A percentile compares a stretch with the other conserved stretches of the same genome.
Evolutionary conservation across 2,329 filamentous ascomycete genomes (phyloP).

Genomic region (Penicillium vulpinum): DNA sequence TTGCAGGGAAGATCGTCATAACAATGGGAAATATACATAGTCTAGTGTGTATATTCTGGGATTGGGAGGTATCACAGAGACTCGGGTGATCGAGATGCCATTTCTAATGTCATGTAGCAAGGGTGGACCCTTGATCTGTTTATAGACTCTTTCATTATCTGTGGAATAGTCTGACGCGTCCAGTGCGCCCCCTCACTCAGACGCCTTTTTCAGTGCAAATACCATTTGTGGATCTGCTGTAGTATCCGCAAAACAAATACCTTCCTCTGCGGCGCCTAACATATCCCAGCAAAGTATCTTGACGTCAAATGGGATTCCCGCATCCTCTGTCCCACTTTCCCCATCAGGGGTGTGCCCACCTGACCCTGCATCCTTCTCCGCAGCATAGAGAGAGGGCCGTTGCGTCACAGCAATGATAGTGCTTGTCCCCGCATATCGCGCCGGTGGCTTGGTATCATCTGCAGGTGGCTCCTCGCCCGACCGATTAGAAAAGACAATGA

Average conservation of each 20-base stretch:
- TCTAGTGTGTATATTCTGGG: background rate
- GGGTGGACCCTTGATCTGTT: background rate
- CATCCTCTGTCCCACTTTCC: slow-evolving; percentile 17
- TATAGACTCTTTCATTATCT: background rate
- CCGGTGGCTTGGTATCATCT: slow-evolving; percentile 38
- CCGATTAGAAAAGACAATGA: slow-evolving; percentile 51
- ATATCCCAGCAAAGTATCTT: slow-evolving; percentile 50
- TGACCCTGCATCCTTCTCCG: slow-evolving; percentile 4
- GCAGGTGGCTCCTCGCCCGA: slow-evolving; percentile 44
- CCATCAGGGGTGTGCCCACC: slow-evolving; percentile 7
- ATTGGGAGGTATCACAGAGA: background rate
- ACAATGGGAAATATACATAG: slow-evolving; percentile 4
- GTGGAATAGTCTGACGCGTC: slow-evolving; percentile 6
- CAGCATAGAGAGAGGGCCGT: slow-evolving; percentile 12
- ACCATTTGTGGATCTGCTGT: slow-evolving; percentile 41
- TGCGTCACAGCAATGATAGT: slow-evolving; percentile 45
- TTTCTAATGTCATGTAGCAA: background rate
- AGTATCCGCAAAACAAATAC: slow-evolving; percentile 50
- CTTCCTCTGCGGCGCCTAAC: slow-evolving; percentile 47
- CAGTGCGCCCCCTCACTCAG: slow-evolving; percentile 1
- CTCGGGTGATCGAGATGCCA: background rate
- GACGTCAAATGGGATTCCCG: slow-evolving; percentile 29
- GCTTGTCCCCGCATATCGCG: slow-evolving; percentile 52
- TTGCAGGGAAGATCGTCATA: slow-evolving; percentile 3
- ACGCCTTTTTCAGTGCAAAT: slow-evolving; percentile 33